Base-by-base conservation (phyloP, 2,329 filamentous ascomycete species). In the Fusarium xylarioides region DNA sequence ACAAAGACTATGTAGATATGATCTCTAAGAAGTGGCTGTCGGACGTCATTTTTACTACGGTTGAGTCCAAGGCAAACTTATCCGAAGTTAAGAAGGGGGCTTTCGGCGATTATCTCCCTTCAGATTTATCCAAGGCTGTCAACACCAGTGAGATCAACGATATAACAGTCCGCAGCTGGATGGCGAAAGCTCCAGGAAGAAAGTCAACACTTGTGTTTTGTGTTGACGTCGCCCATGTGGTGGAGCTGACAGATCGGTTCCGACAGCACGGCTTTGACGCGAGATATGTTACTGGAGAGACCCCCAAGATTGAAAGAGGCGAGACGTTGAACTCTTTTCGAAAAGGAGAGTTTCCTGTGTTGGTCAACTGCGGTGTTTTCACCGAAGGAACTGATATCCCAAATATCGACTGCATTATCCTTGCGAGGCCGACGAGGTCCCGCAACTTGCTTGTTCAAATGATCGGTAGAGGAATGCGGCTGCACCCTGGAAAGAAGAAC, bases 311-410 rank as follows among this genome's bases (percentile, higher is more conserved):
- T n/a, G 86, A 91, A 57, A 89, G 96, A 49, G 88, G 89, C 56
- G 86, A 92, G 56, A 89, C 90, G 2, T 86, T 99, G 4, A 91
- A 93, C 37, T 89, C 89, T 5, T 99, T 99, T 82, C 92, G 89
- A 73, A 87, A 85, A 4, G 89, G 91, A 12, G 89, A 95, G 47
- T 98, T 93, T 71, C 94, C 94, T 0, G 94, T 99, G 2, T 87
- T 99, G 19, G 84, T 99, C 57, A 99, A 99, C 80, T 98, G 96
- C 79, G 95, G 95, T 14, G 93, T 99, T 44, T 98, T 97, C 78
- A 98, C 95, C 0, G 96, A 99, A 83, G 96, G 96, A 5, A 99
- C 96, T 2, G 96, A 99, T 78, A 97, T 99, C 37, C 96, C 97
- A 11, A 98, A 97, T 80, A 93, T 99, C 74, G 96, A 99, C 83